These are phyloP conservation scores for Vitis rotundifolia DNA, from an alignment of 164 flowering plant genomes.

Conservation along the genomic window DNA sequence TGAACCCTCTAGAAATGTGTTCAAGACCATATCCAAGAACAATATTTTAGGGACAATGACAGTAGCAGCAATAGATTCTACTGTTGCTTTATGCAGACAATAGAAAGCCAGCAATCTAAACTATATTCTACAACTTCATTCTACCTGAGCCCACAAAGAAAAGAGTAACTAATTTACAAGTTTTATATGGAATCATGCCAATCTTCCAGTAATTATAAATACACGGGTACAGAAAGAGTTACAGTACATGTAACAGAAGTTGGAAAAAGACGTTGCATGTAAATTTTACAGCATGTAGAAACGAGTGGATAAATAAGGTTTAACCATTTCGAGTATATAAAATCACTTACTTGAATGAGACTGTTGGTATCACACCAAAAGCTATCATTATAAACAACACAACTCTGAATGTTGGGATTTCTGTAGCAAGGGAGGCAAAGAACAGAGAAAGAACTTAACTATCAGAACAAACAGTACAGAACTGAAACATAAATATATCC, in stretches of 20 bases:
- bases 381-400: slow-evolving; percentile 58
- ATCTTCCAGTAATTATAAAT: background rate
- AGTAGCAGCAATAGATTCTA: no score
- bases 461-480: background rate
- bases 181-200: background rate
- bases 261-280: background rate
- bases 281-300: background rate
- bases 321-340: slow-evolving; percentile 2
- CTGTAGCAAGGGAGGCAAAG: slow-evolving; percentile 39
- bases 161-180: background rate
- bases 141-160: background rate
- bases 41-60: no score
- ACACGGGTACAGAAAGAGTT: background rate
- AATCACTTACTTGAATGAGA: slow-evolving; percentile 72
- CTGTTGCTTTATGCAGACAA: no score
- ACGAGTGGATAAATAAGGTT: background rate
- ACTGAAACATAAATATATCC: no score
- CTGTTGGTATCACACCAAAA: slow-evolving; percentile 80
- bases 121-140: background rate
- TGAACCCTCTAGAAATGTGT: no score
- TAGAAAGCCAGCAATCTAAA: background rate
- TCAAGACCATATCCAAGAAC: no score
- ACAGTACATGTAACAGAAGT: background rate
- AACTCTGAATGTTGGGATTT: slow-evolving; percentile 46
- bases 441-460: background rate